Evolutionary conservation across 2,329 filamentous ascomycete species (phyloP), one percentile per base, ranked within the genome.

Genomic region (Colletotrichum sojae): DNA sequence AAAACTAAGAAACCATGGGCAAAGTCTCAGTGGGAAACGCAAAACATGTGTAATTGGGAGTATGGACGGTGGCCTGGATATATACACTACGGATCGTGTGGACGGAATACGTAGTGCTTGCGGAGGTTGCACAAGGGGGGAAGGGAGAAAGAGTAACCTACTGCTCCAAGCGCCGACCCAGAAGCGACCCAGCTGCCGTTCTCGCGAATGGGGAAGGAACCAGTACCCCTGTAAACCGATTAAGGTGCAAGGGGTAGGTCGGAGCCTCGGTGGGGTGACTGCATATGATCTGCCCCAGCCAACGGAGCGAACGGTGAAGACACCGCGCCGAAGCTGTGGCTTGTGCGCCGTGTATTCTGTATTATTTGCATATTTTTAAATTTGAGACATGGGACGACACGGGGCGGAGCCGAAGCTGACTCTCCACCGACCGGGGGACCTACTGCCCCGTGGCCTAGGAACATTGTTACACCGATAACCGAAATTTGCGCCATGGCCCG

Each of bases 221-320:
- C 49, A 39, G 51, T 40, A 67, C 67, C 67, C 62, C 67, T 69
- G 67, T 66, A 45, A 49, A 52, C 36, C 62, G 62, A 69, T 69
- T 67, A 67, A 67, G 39, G 67, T 69, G 56, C 55, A 67, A 61
- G 67, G 66, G 56, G 56, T 67, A 53, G 20, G 55, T 52, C 62
- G 63, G 67, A 60, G 45, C 62, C 51, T 69, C 56, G 63, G 67
- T 69, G 67, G 67, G 62, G 67, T 59, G 65, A 64, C 39, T 54
- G 65, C 65, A 65, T 63, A 68, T 64, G 65, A 68, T 68, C 65
- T 46, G 53, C 62, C 54, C 62, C 62, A 64, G 62, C 62, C 27
- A 60, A 60, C 46, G 62, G 54, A 69, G 67, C 55, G 55, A 62
- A 52, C 36, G 45, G 45, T 52, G 55, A 69, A 54, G 62, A 60